Base-by-base conservation (phyloP, 1,284 basidiomycete species). In the Heimioporus retisporus region DNA sequence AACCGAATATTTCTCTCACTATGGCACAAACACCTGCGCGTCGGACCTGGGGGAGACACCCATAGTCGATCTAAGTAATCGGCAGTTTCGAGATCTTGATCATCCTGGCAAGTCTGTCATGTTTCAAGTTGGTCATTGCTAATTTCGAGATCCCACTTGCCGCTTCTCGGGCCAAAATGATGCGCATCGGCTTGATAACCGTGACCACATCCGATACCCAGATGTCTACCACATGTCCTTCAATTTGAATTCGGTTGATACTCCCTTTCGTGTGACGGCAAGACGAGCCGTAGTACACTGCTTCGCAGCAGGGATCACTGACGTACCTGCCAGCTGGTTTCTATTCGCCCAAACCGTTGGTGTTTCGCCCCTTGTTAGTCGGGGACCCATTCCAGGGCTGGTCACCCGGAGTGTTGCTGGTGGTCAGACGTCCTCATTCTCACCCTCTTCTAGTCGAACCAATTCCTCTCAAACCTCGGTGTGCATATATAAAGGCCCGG, bases 401-500 rank as follows among this genome's bases (percentile, higher is more conserved):
- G 48, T 62, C 57, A 63, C 48, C n/a, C 31, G 55, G 42, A 55
- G 25, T 25, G 40, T 21, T 59, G 14, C 66, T 64, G 14, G 48
- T 61, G 46, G 56, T 65, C 51, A 11, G 54, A 62, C 53, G 8
- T 44, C 35, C 31, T 60, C 55, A 6, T 63, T 66, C 60, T 53
- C 61, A 58, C 61, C 58, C 50, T 62, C 51, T 48, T 59, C 54
- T 35, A 13, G 56, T 59, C 42, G 16, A 42, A 11, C 60, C 23
- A 42, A 60, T 46, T 31, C 59, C 60, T 42, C 25, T 11, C 23
- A 13, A 56, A 58, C 18, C 54, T 31, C 25, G 21, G 28, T 8
- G 23, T 50, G 53, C 46, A 60, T 65, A 73, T 73, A 76, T 74
- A 73, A 73, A 55, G 61, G 13, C 28, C 6, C 13, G 11, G 53